phyloP scores from a whole-genome alignment of 2,329 filamentous ascomycete species.

The Pseudocercospora fuligena region DNA sequence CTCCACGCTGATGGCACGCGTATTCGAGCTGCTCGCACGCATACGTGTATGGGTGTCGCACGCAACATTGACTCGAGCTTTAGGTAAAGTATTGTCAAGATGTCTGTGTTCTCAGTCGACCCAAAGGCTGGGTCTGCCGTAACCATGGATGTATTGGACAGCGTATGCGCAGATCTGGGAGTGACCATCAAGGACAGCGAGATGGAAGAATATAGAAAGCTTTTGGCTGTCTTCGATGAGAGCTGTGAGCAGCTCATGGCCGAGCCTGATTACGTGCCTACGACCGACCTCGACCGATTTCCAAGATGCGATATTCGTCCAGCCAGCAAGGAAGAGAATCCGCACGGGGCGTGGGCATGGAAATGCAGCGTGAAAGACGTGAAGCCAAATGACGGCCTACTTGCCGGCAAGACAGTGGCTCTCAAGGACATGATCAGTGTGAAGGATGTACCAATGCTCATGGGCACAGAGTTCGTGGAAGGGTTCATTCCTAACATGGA shows the following conservation, averaged over 20 bases:
- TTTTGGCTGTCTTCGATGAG: conserved; percentile 48
- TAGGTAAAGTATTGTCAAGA: conserved; percentile 23
- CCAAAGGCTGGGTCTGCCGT: conserved; percentile 42
- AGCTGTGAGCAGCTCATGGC: conserved; percentile 45
- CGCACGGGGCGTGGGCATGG: conserved; percentile 52
- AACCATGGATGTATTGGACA: conserved; percentile 40
- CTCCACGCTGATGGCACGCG: conserved; percentile 1
- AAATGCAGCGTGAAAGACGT: conserved; percentile 45
- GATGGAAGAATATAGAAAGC: conserved; percentile 45
- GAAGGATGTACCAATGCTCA: conserved; percentile 50
- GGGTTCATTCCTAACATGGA: conserved; percentile 47
- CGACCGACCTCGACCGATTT: conserved; percentile 42
- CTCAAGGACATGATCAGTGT: conserved; percentile 57
- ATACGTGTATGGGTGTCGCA: background rate
- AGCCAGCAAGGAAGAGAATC: conserved; percentile 42
- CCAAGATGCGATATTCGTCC: conserved; percentile 44
- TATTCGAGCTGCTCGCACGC: background rate
- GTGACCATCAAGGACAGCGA: conserved; percentile 43
- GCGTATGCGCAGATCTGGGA: conserved; percentile 40
- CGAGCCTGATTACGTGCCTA: conserved; percentile 43
- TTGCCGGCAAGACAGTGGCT: conserved; percentile 48
- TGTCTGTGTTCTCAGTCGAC: conserved; percentile 47
- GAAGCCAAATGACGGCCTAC: conserved; percentile 33
- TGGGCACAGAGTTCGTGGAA: conserved; percentile 51
- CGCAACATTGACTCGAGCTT: background rate